Evolutionary conservation across 192 early-diverging fungal genomes (phyloP).

Genomic region (Coemansia sp.): DNA sequence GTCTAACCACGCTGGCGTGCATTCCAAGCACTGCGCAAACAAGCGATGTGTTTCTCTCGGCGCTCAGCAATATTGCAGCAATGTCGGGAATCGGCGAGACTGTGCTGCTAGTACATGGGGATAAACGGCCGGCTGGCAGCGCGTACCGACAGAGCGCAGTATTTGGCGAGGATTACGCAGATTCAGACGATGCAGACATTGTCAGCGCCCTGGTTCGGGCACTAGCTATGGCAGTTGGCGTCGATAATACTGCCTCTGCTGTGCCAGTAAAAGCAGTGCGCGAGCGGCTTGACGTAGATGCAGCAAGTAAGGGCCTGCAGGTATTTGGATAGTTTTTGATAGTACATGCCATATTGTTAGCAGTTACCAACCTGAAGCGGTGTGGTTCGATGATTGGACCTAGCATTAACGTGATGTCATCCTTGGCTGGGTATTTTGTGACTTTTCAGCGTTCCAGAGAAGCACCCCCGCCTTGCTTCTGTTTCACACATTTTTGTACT

Average conservation of each 20-base stretch:
- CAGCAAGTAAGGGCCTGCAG: neutral
- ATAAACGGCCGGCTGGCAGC: constrained; percentile 45
- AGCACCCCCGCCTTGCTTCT: neutral
- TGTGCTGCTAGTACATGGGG: constrained; percentile 24
- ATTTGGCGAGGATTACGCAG: constrained; percentile 43
- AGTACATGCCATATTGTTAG: neutral
- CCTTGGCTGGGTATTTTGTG: neutral
- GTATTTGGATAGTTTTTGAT: constrained; percentile 1
- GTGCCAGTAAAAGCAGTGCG: constrained; percentile 15
- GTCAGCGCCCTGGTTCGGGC: constrained; percentile 17
- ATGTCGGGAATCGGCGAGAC: constrained; percentile 21
- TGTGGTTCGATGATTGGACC: neutral
- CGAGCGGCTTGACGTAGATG: constrained; percentile 28
- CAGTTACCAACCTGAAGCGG: neutral
- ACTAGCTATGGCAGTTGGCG: constrained; percentile 13
- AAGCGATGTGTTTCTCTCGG: constrained; percentile 31
- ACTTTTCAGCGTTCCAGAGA: neutral
- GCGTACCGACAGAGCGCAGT: constrained; percentile 23
- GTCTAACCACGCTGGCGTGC: constrained; percentile 5
- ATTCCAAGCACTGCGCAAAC: constrained; percentile 20
- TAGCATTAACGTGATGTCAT: neutral
- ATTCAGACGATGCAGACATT: constrained; percentile 16
- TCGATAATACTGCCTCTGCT: neutral
- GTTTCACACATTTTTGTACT: neutral
- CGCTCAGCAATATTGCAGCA: constrained; percentile 13